Evolutionary conservation across 2,329 filamentous ascomycete genomes (phyloP).

Genomic region (Fusarium newnesense): DNA sequence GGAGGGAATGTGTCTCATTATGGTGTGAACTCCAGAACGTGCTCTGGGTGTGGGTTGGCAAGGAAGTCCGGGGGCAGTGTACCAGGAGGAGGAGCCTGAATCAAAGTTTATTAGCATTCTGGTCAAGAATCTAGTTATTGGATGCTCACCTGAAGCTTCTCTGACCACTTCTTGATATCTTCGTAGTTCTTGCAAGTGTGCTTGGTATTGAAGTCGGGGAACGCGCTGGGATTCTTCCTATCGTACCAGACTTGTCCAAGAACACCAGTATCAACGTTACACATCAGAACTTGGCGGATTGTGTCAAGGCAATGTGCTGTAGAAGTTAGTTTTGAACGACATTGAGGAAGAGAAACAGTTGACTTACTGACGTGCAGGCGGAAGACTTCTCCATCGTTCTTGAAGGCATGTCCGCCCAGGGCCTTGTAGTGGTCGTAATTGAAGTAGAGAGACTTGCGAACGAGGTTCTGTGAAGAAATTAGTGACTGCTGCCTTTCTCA

Average conservation of each 20-base stretch:
- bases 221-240: slow-evolving; percentile 56
- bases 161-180: slow-evolving; percentile 63
- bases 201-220: slow-evolving; percentile 70
- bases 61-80: slow-evolving; percentile 33
- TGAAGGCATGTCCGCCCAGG: slow-evolving; percentile 62
- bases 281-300: slow-evolving; percentile 71
- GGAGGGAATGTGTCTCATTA: background rate
- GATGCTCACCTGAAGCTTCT: slow-evolving; percentile 57
- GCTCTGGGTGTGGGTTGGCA: background rate
- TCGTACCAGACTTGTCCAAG: slow-evolving; percentile 71
- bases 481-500: background rate
- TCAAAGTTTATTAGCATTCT: background rate
- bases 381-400: slow-evolving; percentile 65
- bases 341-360: fast-evolving
- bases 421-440: slow-evolving; percentile 68
- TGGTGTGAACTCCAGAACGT: slow-evolving; percentile 31
- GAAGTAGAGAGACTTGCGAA: slow-evolving; percentile 67
- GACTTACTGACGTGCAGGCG: slow-evolving; percentile 66
- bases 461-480: slow-evolving; percentile 57
- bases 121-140: fast-evolving
- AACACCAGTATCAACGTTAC: slow-evolving; percentile 68
- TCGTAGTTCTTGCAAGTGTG: slow-evolving; percentile 70
- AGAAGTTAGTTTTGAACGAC: background rate
- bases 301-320: slow-evolving; percentile 67
- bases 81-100: slow-evolving; percentile 32